Evolutionary conservation across 805 yeast genomes (phyloP).

Genomic region (Ogataea saltuana): DNA sequence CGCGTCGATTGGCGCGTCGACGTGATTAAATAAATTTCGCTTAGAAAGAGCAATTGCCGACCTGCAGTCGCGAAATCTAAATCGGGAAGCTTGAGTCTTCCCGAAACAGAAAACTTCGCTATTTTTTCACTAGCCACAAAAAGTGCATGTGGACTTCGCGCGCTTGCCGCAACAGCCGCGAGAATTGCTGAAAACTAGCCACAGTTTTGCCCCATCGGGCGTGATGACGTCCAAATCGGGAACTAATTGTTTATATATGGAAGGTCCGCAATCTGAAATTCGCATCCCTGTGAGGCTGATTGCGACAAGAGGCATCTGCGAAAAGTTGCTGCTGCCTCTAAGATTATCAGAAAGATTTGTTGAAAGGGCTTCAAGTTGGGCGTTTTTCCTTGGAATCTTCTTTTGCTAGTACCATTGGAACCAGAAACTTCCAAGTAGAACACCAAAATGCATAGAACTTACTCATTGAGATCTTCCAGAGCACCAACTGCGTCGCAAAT

Average conservation of each 20-base stretch:
- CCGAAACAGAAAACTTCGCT: conserved; percentile 17
- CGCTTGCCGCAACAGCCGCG: conserved; percentile 3
- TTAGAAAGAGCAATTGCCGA: too few relatives aligned
- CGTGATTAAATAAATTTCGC: too few relatives aligned
- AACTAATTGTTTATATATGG: conserved; percentile 20
- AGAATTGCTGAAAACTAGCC: conserved; percentile 2
- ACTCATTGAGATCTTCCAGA: conserved; percentile 73
- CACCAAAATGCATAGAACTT: conserved; percentile 76
- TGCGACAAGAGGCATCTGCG: conserved; percentile 2
- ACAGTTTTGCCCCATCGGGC: conserved; percentile 1
- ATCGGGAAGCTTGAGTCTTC: conserved; percentile 21
- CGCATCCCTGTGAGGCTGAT: conserved; percentile 14
- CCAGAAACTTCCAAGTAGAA: background rate
- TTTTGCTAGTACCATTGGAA: too few relatives aligned
- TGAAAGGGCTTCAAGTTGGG: too few relatives aligned
- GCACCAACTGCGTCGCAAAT: conserved; percentile 83
- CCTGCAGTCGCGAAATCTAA: conserved; percentile 13
- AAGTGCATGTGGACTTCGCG: conserved; percentile 3
- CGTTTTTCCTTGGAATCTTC: background rate
- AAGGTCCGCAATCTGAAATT: conserved; percentile 17
- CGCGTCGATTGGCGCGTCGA: background rate
- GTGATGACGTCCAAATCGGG: conserved; percentile 15
- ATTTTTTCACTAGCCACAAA: conserved; percentile 4
- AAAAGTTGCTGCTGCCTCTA: conserved; percentile 7
- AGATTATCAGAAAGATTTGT: conserved; percentile 3